Evolutionary conservation across 1,284 basidiomycete genomes (phyloP), one percentile per base, ranked within the genome.

Genomic region (Singerocomus inundabilis): DNA sequence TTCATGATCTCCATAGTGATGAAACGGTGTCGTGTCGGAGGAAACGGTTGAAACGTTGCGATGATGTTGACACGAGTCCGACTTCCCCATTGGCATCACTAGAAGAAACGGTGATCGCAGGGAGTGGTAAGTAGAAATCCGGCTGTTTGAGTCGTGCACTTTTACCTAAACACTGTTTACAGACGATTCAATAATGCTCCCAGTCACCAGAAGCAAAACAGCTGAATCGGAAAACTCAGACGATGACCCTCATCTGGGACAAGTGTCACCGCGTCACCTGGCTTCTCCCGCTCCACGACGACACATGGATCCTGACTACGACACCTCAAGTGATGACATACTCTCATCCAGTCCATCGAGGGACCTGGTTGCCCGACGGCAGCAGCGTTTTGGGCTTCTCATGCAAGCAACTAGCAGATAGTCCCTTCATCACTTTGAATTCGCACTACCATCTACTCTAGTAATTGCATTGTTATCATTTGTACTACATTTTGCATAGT

Each of bases 261-360:
- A 84, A 64, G 80, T 85, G n/a, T 85, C 83, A 0, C 84, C 85
- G 21, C 77, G 78, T 52, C 81, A 82, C 56, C 64, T 87, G 25
- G 77, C 80, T 35, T 88, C 85, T 8, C 84, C 85, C 7, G 73
- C 70, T 24, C 67, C 75, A 28, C 76, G 72, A 35, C 74, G 75
- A 35, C 45, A 66, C n/a, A 55, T 64, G 50, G 57, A 60, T 41
- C 47, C 55, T 18, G 62, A 67, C 26, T 61, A 66, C 33, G 70
- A 76, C 48, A 59, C 63, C 4, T 67, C 70, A 7, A 72, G 73
- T 58, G 79, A 80, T 57, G 79, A 79, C 45, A 48, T 63, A 48
- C 67, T 69, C 4, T 70, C 66, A 18, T 64, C 63, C 28, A 80
- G 78, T 48, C 78, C 78, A 11, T 70, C 73, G 36, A 69, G 69